Evolutionary conservation across 495 filamentous ascomycete species (phyloP).

Genomic region (Penicillium bovifimosum): DNA sequence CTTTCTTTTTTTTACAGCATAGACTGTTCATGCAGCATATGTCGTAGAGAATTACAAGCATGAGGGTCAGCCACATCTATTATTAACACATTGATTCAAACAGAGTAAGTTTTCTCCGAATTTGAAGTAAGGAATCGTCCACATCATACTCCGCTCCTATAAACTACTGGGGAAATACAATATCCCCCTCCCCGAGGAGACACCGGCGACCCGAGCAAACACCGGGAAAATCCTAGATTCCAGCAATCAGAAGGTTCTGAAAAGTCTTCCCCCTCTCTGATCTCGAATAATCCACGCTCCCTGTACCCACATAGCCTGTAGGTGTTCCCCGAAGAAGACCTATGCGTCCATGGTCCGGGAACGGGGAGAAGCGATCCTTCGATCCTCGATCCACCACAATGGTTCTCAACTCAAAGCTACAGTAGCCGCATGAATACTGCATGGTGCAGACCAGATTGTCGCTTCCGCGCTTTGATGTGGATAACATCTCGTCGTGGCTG

Average conservation of each 20-base stretch:
- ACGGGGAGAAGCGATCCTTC: slow-evolving; percentile 2
- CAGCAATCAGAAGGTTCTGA: not conserved
- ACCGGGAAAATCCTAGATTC: not conserved
- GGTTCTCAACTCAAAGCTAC: slow-evolving; percentile 4
- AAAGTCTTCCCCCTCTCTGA: not conserved
- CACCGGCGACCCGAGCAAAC: not conserved
- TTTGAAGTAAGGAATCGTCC: not conserved
- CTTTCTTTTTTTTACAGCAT: too few species aligned
- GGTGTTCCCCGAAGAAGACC: not conserved
- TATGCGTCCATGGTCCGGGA: not conserved
- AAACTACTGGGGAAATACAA: too few species aligned
- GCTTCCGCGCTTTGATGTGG: not conserved
- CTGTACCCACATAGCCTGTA: slow-evolving; percentile 1
- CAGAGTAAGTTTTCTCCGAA: not conserved
- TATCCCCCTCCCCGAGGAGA: not conserved
- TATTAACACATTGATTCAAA: not conserved
- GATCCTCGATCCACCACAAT: slow-evolving; percentile 11
- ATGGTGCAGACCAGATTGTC: not conserved
- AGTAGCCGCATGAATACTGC: not conserved
- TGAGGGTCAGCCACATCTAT: not conserved
- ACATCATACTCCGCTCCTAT: not conserved
- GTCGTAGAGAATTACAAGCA: not conserved
- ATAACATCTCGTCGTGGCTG: not conserved
- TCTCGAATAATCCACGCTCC: too few species aligned
- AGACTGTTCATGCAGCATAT: not conserved